These are phyloP conservation scores for Strobilomyces echinocephalus DNA, from an alignment of 768 basidiomycete genomes.

Conservation along the genomic window DNA sequence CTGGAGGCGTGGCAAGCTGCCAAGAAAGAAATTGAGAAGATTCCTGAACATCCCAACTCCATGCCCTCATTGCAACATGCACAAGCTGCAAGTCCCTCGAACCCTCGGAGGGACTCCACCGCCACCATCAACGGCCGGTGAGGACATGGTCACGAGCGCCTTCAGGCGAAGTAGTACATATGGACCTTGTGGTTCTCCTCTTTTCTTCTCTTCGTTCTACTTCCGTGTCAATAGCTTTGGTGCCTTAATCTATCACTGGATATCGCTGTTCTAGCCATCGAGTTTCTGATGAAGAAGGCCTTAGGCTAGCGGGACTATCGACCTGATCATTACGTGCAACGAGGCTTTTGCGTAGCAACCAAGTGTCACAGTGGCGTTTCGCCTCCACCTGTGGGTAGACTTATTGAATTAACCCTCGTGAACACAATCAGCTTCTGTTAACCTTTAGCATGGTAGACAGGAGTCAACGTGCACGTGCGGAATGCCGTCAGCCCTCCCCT, in stretches of 20 bases:
- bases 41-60: slow-evolving; percentile 86
- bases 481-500: slow-evolving; percentile 2
- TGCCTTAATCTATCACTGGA: slow-evolving; percentile 21
- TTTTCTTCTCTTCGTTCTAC: not conserved
- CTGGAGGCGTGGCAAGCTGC: slow-evolving; percentile 97
- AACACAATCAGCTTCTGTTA: slow-evolving; percentile 11
- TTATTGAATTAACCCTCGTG: not conserved
- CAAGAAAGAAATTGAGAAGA: slow-evolving; percentile 84
- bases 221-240: slow-evolving; percentile 11
- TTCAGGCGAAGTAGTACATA: slow-evolving; percentile 8
- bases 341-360: slow-evolving; percentile 3
- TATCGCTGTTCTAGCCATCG: slow-evolving; percentile 12
- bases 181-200: slow-evolving; percentile 8
- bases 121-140: slow-evolving; percentile 66
- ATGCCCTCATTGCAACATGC: slow-evolving; percentile 39
- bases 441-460: not conserved
- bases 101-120: slow-evolving; percentile 58
- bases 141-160: slow-evolving; percentile 17
- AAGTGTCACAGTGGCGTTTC: slow-evolving; percentile 1
- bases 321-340: not conserved
- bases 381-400: slow-evolving; percentile 1
- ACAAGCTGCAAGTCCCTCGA: slow-evolving; percentile 33
- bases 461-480: no score
- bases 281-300: slow-evolving; percentile 6
- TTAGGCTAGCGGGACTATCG: not conserved